Base-by-base conservation (phyloP, 306 rosid genomes). In the Lagenaria siceraria region DNA sequence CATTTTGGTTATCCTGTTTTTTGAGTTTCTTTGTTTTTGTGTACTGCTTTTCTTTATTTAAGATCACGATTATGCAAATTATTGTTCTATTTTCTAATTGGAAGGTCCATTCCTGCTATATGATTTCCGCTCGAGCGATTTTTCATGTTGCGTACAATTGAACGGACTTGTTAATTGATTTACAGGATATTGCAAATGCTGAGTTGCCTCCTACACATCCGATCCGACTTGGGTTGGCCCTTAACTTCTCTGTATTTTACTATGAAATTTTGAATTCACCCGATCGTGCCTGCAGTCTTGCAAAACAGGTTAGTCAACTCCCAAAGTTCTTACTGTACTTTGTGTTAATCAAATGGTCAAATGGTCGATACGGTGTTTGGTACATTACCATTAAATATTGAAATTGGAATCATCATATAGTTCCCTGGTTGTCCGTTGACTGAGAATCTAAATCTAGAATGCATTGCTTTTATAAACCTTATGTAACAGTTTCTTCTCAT, bases 221-320 rank as follows among this genome's bases (percentile, higher is more conserved):
- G 11, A 96, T 96, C 87, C 94, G 99, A 80, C 98, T 96, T 3
- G 99, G 99, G 72, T 89, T 96, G 82, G 98, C 99, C 53, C 92
- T 96, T 79, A 96, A 96, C 72, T 96, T 96, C 84, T 96, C 99
- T 75, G 99, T 92, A 56, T 92, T 96, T 54, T 91, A 92, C 87
- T 96, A 92, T 49, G 99, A 96, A 87, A 96, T 92, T 79, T 91
- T 96, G 51, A 96, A 96, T 84, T 96, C 99, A 19, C 99, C 98
- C 33, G 99, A 96, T 82, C 98, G 99, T 18, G 99, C 99, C 49
- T 96, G 99, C 97, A 92, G 83, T 77, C 99, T 96, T 76, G 99
- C 99, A 51, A 96, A 92, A 82, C 98, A 92, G 99, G 99, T 96
- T 81, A 80, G 76, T 3, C 81, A 66, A 60, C n/a, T 42, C 43